These are phyloP conservation scores for Mortierella alpina DNA, from an alignment of 192 early-diverging fungal genomes.

Conservation along the genomic window DNA sequence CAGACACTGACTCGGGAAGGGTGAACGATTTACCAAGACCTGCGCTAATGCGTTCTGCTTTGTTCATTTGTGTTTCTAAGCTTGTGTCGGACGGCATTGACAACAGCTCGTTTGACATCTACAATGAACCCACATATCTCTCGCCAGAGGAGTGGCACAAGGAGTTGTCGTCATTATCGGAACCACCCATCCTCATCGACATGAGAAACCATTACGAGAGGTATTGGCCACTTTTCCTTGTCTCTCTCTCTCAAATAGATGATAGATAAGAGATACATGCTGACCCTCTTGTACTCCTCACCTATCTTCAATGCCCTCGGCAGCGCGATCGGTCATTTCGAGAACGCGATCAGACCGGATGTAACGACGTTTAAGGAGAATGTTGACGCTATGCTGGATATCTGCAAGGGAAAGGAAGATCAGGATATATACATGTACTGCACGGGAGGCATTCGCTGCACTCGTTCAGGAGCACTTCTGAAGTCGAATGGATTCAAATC, in stretches of 20 bases:
- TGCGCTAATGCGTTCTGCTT: too few species aligned
- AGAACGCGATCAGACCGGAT: conserved; percentile 73
- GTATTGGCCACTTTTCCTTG: conserved; percentile 18
- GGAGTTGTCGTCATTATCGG: conserved; percentile 57
- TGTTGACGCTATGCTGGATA: conserved; percentile 70
- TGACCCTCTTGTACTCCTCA: neutral
- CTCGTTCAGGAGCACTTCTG: conserved; percentile 81
- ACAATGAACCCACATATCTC: conserved; percentile 74
- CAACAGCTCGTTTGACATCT: conserved; percentile 63
- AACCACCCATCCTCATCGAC: conserved; percentile 71
- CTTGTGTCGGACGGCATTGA: conserved; percentile 71
- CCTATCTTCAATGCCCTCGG: neutral
- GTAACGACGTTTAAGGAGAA: conserved; percentile 80
- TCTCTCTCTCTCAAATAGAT: neutral
- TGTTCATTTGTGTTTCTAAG: conserved; percentile 11
- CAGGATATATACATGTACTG: conserved; percentile 86
- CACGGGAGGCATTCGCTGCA: conserved; percentile 86
- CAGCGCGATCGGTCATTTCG: conserved; percentile 77
- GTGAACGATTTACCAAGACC: too few species aligned
- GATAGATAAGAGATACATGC: too few species aligned
- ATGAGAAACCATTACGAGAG: conserved; percentile 87
- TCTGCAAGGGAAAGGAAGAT: conserved; percentile 64
- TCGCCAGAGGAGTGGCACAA: conserved; percentile 75
- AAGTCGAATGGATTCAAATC: conserved; percentile 71
- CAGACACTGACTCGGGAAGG: too few species aligned